Evolutionary conservation across 148 eudicot species (phyloP), one percentile per base, ranked within the genome.

Genomic region (Drosera capensis): DNA sequence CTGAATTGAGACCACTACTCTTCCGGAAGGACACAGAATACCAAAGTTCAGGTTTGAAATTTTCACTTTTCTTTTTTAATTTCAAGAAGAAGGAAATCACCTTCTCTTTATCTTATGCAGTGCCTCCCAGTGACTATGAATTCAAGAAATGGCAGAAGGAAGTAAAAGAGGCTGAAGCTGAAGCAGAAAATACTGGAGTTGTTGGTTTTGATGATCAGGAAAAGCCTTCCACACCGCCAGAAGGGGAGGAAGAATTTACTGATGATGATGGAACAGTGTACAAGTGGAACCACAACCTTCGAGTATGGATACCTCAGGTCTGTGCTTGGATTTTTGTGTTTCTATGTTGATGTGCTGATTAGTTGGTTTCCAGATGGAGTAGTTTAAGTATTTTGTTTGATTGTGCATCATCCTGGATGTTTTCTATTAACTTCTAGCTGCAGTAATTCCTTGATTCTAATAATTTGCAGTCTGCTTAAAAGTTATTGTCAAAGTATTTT

Each of bases 241-340:
- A 85, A 15, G 99, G 94, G 3, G 99, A 90, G 57, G 79, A 75
- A 52, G 95, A 90, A 63, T 90, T 85, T 37, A 71, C 74, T 23
- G 99, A 90, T 70, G 99, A 90, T 58, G 99, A 90, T 60, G 99
- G 99, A 43, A 90, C 99, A 9, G 58, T 43, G 14, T 90, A 90
- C 69, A 90, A 72, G 65, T 90, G 99, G 99, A 82, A 85, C 55
- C 74, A 73, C 19, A 59, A 48, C 51, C 78, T 78, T 39, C 67
- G 84, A 69, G 94, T 71, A 43, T 90, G 93, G 88, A 88, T 85
- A 54, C 99, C 99, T 43, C 97, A 90, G 95, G 97, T 80, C 40
- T 44, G 66, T 56, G 55, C 48, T 41, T 37, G 23, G 9, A 12
- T 28, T 55, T 19, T 21, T 25, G 19, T 14, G 9, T 7, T 36